Base-by-base conservation (phyloP, 768 basidiomycete genomes). In the Postia placenta region DNA sequence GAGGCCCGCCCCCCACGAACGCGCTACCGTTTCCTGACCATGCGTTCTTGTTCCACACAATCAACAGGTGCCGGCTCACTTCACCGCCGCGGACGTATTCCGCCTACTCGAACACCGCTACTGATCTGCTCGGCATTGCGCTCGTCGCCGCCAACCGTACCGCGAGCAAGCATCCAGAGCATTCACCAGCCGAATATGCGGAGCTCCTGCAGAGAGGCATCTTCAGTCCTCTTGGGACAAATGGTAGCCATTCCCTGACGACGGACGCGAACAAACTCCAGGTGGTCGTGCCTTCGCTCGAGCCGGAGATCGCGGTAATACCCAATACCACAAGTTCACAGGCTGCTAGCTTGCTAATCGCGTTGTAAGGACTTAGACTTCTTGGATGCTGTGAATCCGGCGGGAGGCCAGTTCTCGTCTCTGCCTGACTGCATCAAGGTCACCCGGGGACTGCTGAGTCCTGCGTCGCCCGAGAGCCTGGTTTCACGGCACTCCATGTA, bases 321-420 rank as follows among this genome's bases (percentile, higher is more conserved):
- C 14, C 26, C 6, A 5, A 17, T 22, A 19, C 11, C 39, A 14
- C 11, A 4, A 3, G 11, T 24, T 9, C 48, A 3, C 44, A 4
- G 12, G 33, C 6, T 17, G 6, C 2, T 39, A 27, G 58, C 17
- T 1, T 52, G 15, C 43, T 19, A 36, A n/a, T 39, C 27, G n/a
- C 19, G 11, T 35, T 19, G 12, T 20, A 36, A 75, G 68, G 74
- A 77, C 46, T 55, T 59, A 11, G 64, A 67, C 44, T 67, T 76
- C 49, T 49, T 59, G 15, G 71, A 73, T 42, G 57, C 66, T 0
- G 59, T 58, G 51, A 74, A 77, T 49, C 66, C 77, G 2, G 57
- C 73, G 2, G 78, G 71, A 2, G 78, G 76, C 2, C 78, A 81
- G 52, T 75, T 74, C 55, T 69, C 71, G 51, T 78, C 77, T 0